Percentiles rank a stretch among this genome's conserved stretches.
phyloP scores from a whole-genome alignment of 23 red algal species.

The Gracilaria gracilis region DNA sequence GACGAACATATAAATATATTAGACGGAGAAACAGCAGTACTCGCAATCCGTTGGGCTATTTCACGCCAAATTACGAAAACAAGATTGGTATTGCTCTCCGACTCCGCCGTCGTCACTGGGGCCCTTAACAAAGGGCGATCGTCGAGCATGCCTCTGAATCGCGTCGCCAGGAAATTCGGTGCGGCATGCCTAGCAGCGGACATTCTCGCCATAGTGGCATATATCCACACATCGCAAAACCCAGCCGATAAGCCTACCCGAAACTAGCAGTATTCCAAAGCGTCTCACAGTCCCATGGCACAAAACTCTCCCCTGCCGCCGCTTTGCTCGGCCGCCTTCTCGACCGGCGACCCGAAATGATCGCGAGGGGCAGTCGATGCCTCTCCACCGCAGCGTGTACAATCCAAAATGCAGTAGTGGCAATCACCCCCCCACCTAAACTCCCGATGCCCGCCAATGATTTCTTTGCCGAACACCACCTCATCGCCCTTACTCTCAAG shows the following conservation, averaged over 20 bases:
- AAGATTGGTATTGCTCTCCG: background rate
- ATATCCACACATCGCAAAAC: conserved; percentile 4
- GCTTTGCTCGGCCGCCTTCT: background rate
- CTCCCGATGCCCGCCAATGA: background rate
- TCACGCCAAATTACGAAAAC: background rate
- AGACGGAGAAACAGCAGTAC: too few species aligned
- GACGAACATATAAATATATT: too few species aligned
- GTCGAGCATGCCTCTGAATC: background rate
- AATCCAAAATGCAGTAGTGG: too few species aligned
- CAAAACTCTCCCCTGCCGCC: background rate
- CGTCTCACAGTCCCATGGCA: background rate
- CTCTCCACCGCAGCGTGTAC: too few species aligned
- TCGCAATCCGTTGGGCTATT: too few species aligned
- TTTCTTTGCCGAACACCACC: conserved; percentile 15
- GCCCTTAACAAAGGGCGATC: conserved; percentile 22
- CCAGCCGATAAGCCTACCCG: background rate
- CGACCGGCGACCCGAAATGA: too few species aligned
- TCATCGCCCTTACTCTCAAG: conserved; percentile 7
- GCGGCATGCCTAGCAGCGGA: background rate
- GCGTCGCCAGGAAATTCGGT: background rate
- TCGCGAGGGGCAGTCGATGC: too few species aligned
- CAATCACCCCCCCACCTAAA: background rate
- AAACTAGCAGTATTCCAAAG: background rate
- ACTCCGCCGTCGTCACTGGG: background rate
- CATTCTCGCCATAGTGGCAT: background rate